Conservation (phyloP, 2,329 filamentous ascomycete genomes). For the Neonectria coccinea region DNA sequence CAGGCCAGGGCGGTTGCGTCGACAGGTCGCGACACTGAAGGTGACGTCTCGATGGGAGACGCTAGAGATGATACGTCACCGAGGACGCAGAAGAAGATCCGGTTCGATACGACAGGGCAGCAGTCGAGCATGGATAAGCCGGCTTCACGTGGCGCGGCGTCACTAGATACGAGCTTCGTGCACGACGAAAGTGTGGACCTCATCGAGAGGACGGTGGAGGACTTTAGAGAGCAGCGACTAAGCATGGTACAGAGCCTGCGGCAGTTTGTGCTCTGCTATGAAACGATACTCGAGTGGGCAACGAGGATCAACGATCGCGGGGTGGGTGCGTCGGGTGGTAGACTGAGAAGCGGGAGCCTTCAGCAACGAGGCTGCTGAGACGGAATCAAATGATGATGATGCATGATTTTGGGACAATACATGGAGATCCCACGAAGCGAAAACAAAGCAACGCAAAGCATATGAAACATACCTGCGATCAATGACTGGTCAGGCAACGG, state of each 20-base stretch:
- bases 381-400: not conserved
- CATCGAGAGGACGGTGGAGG: slow-evolving; percentile 87
- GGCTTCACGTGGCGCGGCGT: slow-evolving; percentile 22
- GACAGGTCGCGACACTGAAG: slow-evolving; percentile 50
- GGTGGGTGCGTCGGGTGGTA: slow-evolving; percentile 33
- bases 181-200: slow-evolving; percentile 78
- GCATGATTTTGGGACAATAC: slow-evolving; percentile 13
- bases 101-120: slow-evolving; percentile 37
- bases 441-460: slow-evolving; percentile 25
- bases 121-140: slow-evolving; percentile 34
- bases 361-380: slow-evolving; percentile 40
- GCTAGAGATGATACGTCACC: slow-evolving; percentile 48
- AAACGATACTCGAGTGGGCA: slow-evolving; percentile 92
- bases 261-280: slow-evolving; percentile 96
- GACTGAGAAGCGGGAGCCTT: slow-evolving; percentile 50
- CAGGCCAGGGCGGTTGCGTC: slow-evolving; percentile 49
- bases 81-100: slow-evolving; percentile 38
- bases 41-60: slow-evolving; percentile 60
- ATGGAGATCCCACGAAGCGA: slow-evolving; percentile 16
- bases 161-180: slow-evolving; percentile 72
- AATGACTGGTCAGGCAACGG: slow-evolving; percentile 30
- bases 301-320: slow-evolving; percentile 58
- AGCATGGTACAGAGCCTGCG: slow-evolving; percentile 97
- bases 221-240: slow-evolving; percentile 87
- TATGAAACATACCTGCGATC: slow-evolving; percentile 37